Evolutionary conservation across 192 early-diverging fungal species (phyloP).

Genomic region (Piromyces finnis): DNA sequence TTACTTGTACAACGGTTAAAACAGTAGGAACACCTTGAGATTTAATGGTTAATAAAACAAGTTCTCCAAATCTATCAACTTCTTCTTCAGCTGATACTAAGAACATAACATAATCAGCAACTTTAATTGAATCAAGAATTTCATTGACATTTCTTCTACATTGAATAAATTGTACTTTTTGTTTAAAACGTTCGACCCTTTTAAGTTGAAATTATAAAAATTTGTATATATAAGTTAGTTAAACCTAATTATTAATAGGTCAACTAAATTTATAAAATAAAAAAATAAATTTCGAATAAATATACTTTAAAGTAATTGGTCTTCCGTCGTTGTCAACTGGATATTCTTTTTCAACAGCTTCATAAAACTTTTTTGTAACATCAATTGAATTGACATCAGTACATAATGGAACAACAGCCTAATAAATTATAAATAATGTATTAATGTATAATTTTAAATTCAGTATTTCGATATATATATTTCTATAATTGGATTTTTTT

Average conservation of each 20-base stretch:
- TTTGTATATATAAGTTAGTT: too few relatives aligned
- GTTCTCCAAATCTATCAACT: constrained; percentile 85
- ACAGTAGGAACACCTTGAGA: constrained; percentile 69
- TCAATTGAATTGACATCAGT: constrained; percentile 39
- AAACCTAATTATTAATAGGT: too few relatives aligned
- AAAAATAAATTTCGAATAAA: neutral
- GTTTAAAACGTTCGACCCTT: constrained; percentile 67
- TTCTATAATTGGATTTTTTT: too few relatives aligned
- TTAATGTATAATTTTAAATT: too few relatives aligned
- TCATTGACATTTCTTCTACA: constrained; percentile 59
- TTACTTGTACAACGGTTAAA: constrained; percentile 45
- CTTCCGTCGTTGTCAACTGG: neutral
- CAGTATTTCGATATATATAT: too few relatives aligned
- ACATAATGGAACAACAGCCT: constrained; percentile 77
- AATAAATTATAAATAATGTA: too few relatives aligned
- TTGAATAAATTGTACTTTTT: constrained; percentile 70
- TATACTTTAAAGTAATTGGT: constrained; percentile 9
- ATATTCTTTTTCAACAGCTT: constrained; percentile 29
- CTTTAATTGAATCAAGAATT: constrained; percentile 74
- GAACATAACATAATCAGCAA: constrained; percentile 79
- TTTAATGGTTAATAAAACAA: constrained; percentile 62
- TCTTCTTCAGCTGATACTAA: constrained; percentile 74
- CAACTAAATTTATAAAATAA: too few relatives aligned
- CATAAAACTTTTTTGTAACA: constrained; percentile 22
- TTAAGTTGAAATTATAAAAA: too few relatives aligned